Evolutionary conservation across 2,329 filamentous ascomycete genomes (phyloP), one percentile per base, ranked within the genome.

Genomic region (Chrysoporthe cubensis): DNA sequence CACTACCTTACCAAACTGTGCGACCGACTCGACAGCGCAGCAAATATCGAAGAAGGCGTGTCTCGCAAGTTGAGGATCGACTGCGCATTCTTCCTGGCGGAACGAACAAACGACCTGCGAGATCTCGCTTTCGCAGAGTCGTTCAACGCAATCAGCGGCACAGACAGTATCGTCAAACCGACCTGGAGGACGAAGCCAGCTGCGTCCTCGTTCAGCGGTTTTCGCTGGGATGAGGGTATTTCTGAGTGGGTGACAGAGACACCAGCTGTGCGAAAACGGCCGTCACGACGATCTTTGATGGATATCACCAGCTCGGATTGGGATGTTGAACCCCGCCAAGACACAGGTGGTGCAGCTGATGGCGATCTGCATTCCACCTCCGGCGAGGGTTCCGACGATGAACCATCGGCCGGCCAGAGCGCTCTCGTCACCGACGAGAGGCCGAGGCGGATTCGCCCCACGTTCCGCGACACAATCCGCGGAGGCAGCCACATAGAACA

Each of bases 81-180:
- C 42, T 80, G 80, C 1, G 85, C 85, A 0, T 86, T 87, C 71
- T 73, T 82, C 42, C 75, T 87, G 40, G 85, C 85, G 0, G 82
- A 85, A 67, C 79, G 81, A 64, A 87, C 84, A 16, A 83, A 82
- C 65, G 82, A 86, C 71, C 75, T 87, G 7, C 78, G 82, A 37
- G 85, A 88, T 71, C 79, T 87, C 52, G 82, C 81, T 11, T 86
- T 84, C 71, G 85, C 85, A 3, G 86, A 88, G 71, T 79, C 75
- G 42, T 75, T 86, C 4, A 66, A 68, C 54, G 66, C 16, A 37
- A 8, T 66, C 26, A 42, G 43, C 46, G 40, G 42, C 34, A 11
- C 48, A 40, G 9, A 5, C 44, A 43, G 26, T 4, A 42, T 4
- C 50, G 21, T 32, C 21, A 48, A 46, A 13, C 32, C 26, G 16